Percentiles rank a stretch among this genome's conserved stretches.
Evolutionary conservation across 148 eudicot genomes (phyloP).

Genomic region (Camellia japonica): DNA sequence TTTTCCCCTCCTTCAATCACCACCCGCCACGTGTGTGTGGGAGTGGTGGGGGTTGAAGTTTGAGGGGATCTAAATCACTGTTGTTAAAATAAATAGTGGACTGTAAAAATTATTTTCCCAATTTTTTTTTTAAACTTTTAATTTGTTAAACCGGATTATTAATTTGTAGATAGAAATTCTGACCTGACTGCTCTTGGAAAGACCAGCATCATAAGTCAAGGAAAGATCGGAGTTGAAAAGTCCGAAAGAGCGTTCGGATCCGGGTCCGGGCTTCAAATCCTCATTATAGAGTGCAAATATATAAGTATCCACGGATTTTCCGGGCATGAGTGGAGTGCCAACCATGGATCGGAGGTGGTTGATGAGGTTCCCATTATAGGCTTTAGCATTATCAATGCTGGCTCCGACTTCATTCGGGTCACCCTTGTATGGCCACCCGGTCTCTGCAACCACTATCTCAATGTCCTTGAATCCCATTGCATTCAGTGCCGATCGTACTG

Average conservation of each 20-base stretch:
- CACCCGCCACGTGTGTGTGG: too few relatives aligned
- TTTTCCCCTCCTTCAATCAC: too few relatives aligned
- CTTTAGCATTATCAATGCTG: conserved; percentile 71
- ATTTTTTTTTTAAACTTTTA: too few relatives aligned
- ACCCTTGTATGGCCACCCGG: conserved; percentile 92
- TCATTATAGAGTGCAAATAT: conserved; percentile 91
- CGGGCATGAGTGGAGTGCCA: conserved; percentile 92
- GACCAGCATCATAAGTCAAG: conserved; percentile 59
- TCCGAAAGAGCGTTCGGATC: conserved; percentile 73
- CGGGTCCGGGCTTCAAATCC: conserved; percentile 76
- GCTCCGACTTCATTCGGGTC: conserved; percentile 76
- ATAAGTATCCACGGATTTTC: conserved; percentile 77
- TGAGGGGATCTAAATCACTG: too few relatives aligned
- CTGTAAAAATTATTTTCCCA: too few relatives aligned
- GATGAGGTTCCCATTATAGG: conserved; percentile 69
- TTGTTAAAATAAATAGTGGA: too few relatives aligned
- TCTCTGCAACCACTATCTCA: conserved; percentile 85
- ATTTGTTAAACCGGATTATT: too few relatives aligned
- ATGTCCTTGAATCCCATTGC: conserved; percentile 69
- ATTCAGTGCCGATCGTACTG: conserved; percentile 67
- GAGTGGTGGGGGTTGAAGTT: too few relatives aligned
- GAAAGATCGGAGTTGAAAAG: conserved; percentile 67
- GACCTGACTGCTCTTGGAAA: conserved; percentile 53
- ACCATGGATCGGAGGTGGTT: conserved; percentile 65
- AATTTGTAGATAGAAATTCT: neutral